Evolutionary conservation across 176 grass and related monocot species (phyloP), one percentile per base, ranked within the genome.

Genomic region (Rhynchospora pubera): DNA sequence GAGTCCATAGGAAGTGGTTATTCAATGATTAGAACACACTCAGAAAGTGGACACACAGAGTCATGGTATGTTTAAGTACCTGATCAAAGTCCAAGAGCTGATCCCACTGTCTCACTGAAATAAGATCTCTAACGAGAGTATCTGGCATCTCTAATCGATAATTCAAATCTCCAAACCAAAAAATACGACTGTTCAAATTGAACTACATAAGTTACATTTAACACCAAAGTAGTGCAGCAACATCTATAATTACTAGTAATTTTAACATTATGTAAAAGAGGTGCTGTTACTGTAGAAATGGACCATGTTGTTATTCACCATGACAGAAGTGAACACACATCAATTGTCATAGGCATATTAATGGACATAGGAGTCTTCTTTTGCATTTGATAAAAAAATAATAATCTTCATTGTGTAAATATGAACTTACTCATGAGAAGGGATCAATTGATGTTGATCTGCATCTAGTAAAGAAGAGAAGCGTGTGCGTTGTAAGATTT

Each of bases 141-240:
- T 89, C 89, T 6, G 85, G 26, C 77, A 91, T 71, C 66, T 91
- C 83, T 70, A 94, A 80, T 22, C 87, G 87, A 58, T 91, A 89
- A 62, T 93, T 93, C 77, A 94, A 79, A 87, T 94, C 92, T 39
- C 92, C 92, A 48, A 94, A 91, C 89, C 89, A 94, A 56, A 94
- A 94, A 42, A 88, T 86, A 57, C 81, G 87, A 83, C 92, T 90
- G 87, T 59, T 77, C 9, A 44, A 86, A 86, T 69, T 61, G 51
- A 86, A 86, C 81, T 79, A 74, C 16, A 70, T 18, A 87, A 6
- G 79, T 81, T 53, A 65, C 22, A 85, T 81, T 85, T 80, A 85
- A 18, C 5, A 75, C 14, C 19, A 62, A 55, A 65, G 42, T 85
- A 11, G 67, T 16, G 6, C 55, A 2, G 13, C 4, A 51, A 84